Base-by-base conservation (phyloP, 257 asterid species). In the Rhazya stricta region DNA sequence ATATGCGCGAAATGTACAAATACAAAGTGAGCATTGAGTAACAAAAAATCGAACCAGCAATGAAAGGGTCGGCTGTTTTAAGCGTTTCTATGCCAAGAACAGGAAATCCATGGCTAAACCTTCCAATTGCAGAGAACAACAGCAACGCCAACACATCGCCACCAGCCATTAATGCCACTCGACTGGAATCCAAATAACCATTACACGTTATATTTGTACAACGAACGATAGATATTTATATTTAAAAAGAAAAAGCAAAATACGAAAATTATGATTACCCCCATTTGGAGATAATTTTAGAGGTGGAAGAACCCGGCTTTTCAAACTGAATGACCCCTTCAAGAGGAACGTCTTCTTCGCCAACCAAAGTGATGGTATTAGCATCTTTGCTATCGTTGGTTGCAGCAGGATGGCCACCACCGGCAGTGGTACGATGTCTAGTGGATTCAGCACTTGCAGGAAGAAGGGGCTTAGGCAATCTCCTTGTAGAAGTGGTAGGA, bases 311-410 rank as follows among this genome's bases (percentile, higher is more conserved):
- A 9, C 86, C 72, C 29, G 97, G 93, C 78, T 89, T 91, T 63
- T 89, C 93, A 78, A 88, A 93, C 86, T 88, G 98, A 75, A 93
- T 91, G 65, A 93, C 96, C 29, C 97, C 98, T 83, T 91, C 96
- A 32, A 91, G 95, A 25, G 90, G 86, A 50, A 87, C 87, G 75
- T 81, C 85, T 25, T 87, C 82, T 41, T 87, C 88, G 12, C 89
- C 88, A 53, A 89, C 90, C 21, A 88, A 54, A 7, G 97, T 73
- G 29, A 89, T 80, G 1, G 89, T 61, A n/a, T 58, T 73, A 16
- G 81, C 61, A 67, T 79, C 84, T 65, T 83, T 84, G 4, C 74
- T 74, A 2, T 43, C 56, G 27, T 87, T 68, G 75, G 88, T 16
- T n/a, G 88, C 50, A 48, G 69, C 25, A 61, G 91, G 69, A 42